Evolutionary conservation across 2,329 filamentous ascomycete genomes (phyloP).

Genomic region (Biscogniauxia sp.): DNA sequence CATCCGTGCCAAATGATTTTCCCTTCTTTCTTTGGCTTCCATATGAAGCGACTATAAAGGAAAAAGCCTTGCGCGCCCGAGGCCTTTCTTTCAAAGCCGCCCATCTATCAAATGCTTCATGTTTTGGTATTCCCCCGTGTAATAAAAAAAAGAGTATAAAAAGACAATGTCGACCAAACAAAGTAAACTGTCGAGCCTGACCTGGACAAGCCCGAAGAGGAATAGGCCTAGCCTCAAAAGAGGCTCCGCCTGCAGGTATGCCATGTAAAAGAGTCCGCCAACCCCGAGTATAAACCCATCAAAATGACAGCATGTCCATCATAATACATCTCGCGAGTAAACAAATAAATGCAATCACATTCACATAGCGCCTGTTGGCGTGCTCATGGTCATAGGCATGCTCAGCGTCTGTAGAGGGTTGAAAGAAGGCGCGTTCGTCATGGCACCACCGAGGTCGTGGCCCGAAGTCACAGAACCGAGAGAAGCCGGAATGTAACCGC

Average conservation of each 20-base stretch:
- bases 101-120: slow-evolving; percentile 28
- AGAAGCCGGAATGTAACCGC: slow-evolving; percentile 56
- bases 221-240: slow-evolving; percentile 17
- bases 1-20: slow-evolving; percentile 5
- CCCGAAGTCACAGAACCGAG: slow-evolving; percentile 45
- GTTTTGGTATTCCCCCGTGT: slow-evolving; percentile 29
- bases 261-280: slow-evolving; percentile 23
- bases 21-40: background rate
- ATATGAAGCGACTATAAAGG: background rate
- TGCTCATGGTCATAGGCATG: slow-evolving; percentile 64
- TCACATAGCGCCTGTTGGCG: slow-evolving; percentile 44
- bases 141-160: slow-evolving; percentile 10
- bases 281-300: slow-evolving; percentile 17
- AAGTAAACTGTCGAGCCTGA: slow-evolving; percentile 13
- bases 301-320: slow-evolving; percentile 22
- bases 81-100: slow-evolving; percentile 9
- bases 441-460: slow-evolving; percentile 29
- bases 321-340: slow-evolving; percentile 21
- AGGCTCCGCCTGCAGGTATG: slow-evolving; percentile 10
- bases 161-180: slow-evolving; percentile 19
- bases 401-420: slow-evolving; percentile 61
- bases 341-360: slow-evolving; percentile 13
- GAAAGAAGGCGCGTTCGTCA: slow-evolving; percentile 41
- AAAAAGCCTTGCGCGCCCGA: slow-evolving; percentile 1
- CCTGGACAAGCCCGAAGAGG: slow-evolving; percentile 13